Evolutionary conservation across 2,329 filamentous ascomycete genomes (phyloP).

Genomic region (Cryphonectria japonica): DNA sequence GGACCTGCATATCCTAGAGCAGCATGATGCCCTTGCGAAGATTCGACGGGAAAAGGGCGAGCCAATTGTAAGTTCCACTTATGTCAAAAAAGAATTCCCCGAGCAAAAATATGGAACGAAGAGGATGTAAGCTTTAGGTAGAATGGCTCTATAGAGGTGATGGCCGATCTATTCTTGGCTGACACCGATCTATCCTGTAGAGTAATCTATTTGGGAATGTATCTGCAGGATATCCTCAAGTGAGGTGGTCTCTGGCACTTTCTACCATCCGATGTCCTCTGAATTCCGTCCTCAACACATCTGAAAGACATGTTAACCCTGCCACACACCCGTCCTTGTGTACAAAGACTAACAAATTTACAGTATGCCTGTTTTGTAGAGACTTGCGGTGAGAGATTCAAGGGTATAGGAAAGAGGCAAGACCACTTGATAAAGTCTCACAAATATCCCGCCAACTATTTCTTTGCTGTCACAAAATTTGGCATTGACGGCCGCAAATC

Average conservation of each 20-base stretch:
- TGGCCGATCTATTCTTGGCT: background rate
- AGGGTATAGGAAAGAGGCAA: slow-evolving; percentile 79
- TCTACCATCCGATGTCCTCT: background rate
- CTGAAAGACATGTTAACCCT: background rate
- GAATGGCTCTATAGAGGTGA: background rate
- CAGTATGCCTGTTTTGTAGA: slow-evolving; percentile 91
- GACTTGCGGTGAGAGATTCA: slow-evolving; percentile 82
- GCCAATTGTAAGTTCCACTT: slow-evolving; percentile 68
- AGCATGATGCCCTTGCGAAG: slow-evolving; percentile 80
- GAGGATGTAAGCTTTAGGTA: background rate
- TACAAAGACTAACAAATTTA: slow-evolving; percentile 13
- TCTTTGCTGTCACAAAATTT: slow-evolving; percentile 83
- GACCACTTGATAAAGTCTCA: slow-evolving; percentile 95
- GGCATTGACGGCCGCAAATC: slow-evolving; percentile 87
- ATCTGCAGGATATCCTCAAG: background rate
- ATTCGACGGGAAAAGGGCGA: slow-evolving; percentile 78
- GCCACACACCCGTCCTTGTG: background rate
- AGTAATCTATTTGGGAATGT: background rate
- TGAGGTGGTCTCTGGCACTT: background rate
- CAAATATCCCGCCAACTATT: slow-evolving; percentile 84
- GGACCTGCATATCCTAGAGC: slow-evolving; percentile 84
- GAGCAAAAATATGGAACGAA: background rate
- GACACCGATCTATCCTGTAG: background rate
- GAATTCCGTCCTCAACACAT: background rate
- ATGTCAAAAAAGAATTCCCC: background rate